Evolutionary conservation across 1,284 basidiomycete species (phyloP), one percentile per base, ranked within the genome.

Genomic region (Rhodotorula sp.): DNA sequence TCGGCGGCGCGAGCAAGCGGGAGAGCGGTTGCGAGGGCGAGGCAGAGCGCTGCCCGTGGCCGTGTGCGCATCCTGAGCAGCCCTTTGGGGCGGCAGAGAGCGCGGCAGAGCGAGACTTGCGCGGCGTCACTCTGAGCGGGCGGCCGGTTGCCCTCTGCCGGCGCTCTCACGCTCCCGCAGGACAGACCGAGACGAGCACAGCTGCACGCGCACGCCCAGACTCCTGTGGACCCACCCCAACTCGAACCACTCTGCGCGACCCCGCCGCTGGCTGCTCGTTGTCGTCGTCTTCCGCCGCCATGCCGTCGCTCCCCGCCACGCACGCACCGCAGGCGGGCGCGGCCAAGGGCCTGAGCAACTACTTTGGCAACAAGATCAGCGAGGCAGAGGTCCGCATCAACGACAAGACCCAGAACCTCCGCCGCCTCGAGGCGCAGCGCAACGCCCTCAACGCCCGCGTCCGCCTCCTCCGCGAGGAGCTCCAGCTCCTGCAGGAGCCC

Each of bases 291-390:
- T n/a, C 27, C 46, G 34, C 34, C 34, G 49, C 54, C 23, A 72
- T 69, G 67, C 71, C 71, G 14, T 66, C 71, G 23, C 49, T 68
- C 27, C 71, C 64, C 16, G n/a, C 64, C 27, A 45, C 53, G 44
- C 25, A 58, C 45, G 58, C 56, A 17, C 9, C 48, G n/a, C n/a
- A 50, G 8, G 27, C 58, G 5, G 42, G 55, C n/a, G 59, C 67
- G 50, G 60, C 63, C 54, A 67, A 67, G 45, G 72, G 72, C 45
- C 42, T 71, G n/a, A 68, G 70, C 45, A 63, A 48, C n/a, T 98
- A 97, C 85, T 97, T 97, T 81, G 91, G 94, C 80, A 90, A 92
- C 62, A 98, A 98, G 85, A 97, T 97, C 60, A 93, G 97, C 80
- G 86, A 90, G 17, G 90, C 93, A 14, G 94, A 97, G 80, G 86